phyloP scores from a whole-genome alignment of 106 monocot genomes.

The Dendrobium chrysotoxum region DNA sequence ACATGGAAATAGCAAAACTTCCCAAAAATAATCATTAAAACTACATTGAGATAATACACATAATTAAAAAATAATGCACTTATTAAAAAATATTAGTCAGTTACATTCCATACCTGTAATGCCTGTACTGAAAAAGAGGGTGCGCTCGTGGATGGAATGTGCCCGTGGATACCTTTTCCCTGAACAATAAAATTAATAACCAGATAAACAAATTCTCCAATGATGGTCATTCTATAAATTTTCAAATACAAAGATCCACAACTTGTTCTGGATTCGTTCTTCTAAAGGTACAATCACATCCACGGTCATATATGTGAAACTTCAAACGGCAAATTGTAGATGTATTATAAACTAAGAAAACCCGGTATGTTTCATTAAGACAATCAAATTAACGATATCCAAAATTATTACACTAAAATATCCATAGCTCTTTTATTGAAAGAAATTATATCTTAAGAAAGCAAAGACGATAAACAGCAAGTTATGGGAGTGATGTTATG shows the following conservation, averaged over 20 bases:
- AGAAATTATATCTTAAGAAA: not conserved
- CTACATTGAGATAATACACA: not conserved
- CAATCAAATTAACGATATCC: not conserved
- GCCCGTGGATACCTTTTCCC: conserved; percentile 58
- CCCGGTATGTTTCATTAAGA: not conserved
- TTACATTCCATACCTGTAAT: conserved; percentile 67
- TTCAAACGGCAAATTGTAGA: too few relatives aligned
- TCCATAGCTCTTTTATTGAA: not conserved
- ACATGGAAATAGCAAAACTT: not conserved
- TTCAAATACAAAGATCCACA: not conserved
- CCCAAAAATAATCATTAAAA: not conserved
- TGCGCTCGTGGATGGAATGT: conserved; percentile 73
- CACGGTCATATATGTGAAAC: too few relatives aligned
- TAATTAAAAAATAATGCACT: not conserved
- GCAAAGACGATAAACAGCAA: not conserved
- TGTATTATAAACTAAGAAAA: too few relatives aligned
- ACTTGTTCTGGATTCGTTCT: not conserved
- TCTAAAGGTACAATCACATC: too few relatives aligned
- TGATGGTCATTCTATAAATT: not conserved
- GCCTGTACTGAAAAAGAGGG: conserved; percentile 92
- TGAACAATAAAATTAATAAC: conserved; percentile 22
- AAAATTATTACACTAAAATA: not conserved
- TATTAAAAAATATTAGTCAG: not conserved
- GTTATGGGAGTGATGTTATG: not conserved
- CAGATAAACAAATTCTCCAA: not conserved